Base-by-base conservation (phyloP, 2,329 filamentous ascomycete species). In the Fusarium bactridioides region DNA sequence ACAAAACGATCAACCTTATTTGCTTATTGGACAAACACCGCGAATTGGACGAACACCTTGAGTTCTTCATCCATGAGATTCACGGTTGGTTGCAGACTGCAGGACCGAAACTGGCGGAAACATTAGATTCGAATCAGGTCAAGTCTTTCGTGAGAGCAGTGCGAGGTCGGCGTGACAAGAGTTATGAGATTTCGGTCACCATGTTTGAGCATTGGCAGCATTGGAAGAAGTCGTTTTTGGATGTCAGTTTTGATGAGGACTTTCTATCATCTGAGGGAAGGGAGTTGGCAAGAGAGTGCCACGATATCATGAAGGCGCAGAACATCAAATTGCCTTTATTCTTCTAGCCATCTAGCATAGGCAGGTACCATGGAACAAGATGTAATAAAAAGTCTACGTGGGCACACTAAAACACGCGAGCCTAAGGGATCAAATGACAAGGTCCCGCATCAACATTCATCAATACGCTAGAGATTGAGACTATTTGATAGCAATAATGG, bases 161-260 rank as follows among this genome's bases (percentile, higher is more conserved):
- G 2, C 43, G 21, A 25, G 64, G 64, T 1, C 55, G 51, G 3
- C 13, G 3, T 0, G 18, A 12, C 0, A 67, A 35, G 18, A 19
- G 11, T 1, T 54, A 61, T 21, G 10, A 8, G 1, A 40, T 50
- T 2, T 19, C 62, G 2, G 57, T 6, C 15, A 64, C 61, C 5
- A 19, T 73, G 61, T 54, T 59, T n/a, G 50, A 70, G 33, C 56
- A 70, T 7, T 73, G 66, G 70, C 53, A 67, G 1, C 45, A 50
- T 10, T 73, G 70, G 70, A 67, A 38, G 23, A 57, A 45, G 12
- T 12, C 11, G 0, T 51, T 70, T 4, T 27, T 67, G 27, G 31
- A 67, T 11, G 2, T 44, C 3, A 61, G 61, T 15, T 23, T 23
- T 10, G 58, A 73, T 11, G 51, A 72, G 2, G 4, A 51, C 0